Evolutionary conservation across 2,329 filamentous ascomycete genomes (phyloP), one percentile per base, ranked within the genome.

Genomic region (Emmonsiellopsis sp.): DNA sequence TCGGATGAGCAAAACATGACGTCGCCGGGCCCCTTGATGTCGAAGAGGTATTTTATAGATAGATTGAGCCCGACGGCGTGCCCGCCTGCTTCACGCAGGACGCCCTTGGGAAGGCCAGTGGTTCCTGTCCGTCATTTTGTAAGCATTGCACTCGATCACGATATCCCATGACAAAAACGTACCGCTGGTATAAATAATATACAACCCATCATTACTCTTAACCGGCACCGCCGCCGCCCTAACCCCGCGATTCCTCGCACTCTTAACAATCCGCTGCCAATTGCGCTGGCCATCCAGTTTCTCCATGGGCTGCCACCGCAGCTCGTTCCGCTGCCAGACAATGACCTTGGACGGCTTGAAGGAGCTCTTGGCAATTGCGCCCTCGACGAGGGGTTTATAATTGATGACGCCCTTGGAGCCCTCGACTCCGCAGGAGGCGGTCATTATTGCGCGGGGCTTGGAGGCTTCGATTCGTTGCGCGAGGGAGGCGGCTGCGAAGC

Each of bases 401-500:
- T 81, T 73, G 55, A 88, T 78, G 1, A 89, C 84, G 0, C 86
- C 85, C 69, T 95, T 95, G 50, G 77, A 77, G 3, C 90, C 91
- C 62, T 96, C 91, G 53, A 96, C 91, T 35, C 91, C 91, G 69
- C 91, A 96, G 7, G 89, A 95, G 0, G 91, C 90, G 0, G 91
- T 95, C 67, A 96, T 80, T 48, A 96, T 82, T 8, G 80, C 83
- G 7, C 81, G 80, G 7, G 91, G 89, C 35, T 79, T 79, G 7
- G 86, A 89, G 0, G 87, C 86, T 50, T 95, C 89, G 59, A 97
- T 95, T 30, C 91, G 81, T 71, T 96, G 91, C 1, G 90, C 89
- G 44, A 96, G 77, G 3, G 90, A 87, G 8, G 79, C 76, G 0
- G 90, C 78, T 0, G 89, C 89, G 67, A 97, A 97, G 0, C 92